phyloP scores from a whole-genome alignment of 78 protist species.

The Dictyostelium intermedium region DNA sequence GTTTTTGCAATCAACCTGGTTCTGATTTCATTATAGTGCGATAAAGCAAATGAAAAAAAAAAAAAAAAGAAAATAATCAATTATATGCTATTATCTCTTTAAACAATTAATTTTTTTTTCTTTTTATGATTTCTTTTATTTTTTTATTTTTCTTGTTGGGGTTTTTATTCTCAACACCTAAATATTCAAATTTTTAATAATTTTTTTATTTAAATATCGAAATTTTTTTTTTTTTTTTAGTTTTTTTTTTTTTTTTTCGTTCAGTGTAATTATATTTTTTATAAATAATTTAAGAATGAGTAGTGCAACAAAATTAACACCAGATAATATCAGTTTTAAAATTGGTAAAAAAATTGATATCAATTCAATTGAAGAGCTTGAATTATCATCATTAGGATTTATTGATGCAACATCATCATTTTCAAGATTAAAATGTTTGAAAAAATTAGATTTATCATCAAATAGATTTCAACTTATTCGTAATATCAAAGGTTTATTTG shows the following conservation, averaged over 20 bases:
- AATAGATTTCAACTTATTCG: conserved; percentile 59
- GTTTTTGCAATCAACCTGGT: too few relatives aligned
- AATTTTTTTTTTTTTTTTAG: too few relatives aligned
- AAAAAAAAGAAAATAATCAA: background rate
- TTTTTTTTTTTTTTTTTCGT: too few relatives aligned
- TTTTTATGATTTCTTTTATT: background rate
- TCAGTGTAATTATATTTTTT: background rate
- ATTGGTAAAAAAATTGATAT: conserved; percentile 61
- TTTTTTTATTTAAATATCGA: background rate
- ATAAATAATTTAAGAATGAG: background rate
- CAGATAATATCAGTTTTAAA: conserved; percentile 30
- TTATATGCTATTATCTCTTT: too few relatives aligned
- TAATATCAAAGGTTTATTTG: conserved; percentile 67
- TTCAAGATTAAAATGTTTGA: conserved; percentile 37
- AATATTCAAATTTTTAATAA: background rate
- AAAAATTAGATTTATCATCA: conserved; percentile 17
- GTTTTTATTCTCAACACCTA: background rate
- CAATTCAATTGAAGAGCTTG: conserved; percentile 8
- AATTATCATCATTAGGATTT: conserved; percentile 11
- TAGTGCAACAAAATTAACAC: conserved; percentile 20
- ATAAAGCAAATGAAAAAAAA: background rate
- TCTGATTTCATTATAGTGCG: background rate
- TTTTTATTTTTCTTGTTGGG: too few relatives aligned
- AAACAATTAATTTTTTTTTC: too few relatives aligned
- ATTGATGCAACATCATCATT: conserved; percentile 39